Evolutionary conservation across 768 basidiomycete species (phyloP).

Genomic region (Auricularia heimuer): DNA sequence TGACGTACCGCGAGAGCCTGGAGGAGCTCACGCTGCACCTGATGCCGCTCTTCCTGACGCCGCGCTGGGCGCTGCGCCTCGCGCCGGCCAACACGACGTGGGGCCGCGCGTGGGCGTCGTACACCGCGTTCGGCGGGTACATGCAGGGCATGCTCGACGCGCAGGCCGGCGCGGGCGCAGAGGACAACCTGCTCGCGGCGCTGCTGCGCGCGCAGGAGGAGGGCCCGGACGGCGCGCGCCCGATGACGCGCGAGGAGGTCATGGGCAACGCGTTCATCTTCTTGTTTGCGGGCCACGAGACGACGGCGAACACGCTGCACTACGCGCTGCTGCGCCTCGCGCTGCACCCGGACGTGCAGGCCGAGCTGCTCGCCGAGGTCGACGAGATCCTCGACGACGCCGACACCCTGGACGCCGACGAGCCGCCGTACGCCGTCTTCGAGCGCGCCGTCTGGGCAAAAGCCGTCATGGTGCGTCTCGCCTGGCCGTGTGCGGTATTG

Average conservation of each 20-base stretch:
- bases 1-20: constrained; percentile 4
- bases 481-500: neutral
- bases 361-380: constrained; percentile 2
- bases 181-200: neutral
- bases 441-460: neutral
- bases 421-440: neutral
- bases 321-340: constrained; percentile 7
- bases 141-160: constrained; percentile 7
- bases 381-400: neutral
- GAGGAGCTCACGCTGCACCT: constrained; percentile 6
- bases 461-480: constrained; percentile 3
- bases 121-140: constrained; percentile 4
- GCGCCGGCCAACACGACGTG: neutral
- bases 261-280: constrained; percentile 9
- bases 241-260: neutral
- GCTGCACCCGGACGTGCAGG: constrained; percentile 8
- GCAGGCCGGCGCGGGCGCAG: neutral
- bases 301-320: constrained; percentile 8
- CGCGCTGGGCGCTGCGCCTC: constrained; percentile 4
- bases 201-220: constrained; percentile 1
- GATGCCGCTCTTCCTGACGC: constrained; percentile 7
- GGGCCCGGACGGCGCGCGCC: neutral
- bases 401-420: neutral
- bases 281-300: constrained; percentile 10
- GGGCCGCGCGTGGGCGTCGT: constrained; percentile 6